phyloP scores from a whole-genome alignment of 208 protist species.

The Crithidia fasciculata region DNA sequence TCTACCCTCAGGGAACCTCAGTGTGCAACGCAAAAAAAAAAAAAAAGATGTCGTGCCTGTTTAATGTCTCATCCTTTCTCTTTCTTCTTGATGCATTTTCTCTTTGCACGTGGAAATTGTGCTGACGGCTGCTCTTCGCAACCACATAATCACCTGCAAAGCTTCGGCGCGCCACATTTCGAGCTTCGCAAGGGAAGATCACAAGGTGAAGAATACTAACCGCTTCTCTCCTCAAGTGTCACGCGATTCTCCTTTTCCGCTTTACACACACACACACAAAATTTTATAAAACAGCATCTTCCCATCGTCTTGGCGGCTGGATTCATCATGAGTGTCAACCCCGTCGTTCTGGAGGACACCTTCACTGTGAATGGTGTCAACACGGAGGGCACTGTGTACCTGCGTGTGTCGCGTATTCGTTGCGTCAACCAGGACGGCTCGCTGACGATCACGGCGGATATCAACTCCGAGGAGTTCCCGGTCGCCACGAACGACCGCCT shows the following conservation, averaged over 20 bases:
- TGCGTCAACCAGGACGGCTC: conserved; percentile 82
- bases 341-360: conserved; percentile 91
- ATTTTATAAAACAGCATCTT: no score
- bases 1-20: no score
- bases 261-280: background rate
- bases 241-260: background rate
- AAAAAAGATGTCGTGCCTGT: no score
- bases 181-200: no score
- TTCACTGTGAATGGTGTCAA: conserved; percentile 87
- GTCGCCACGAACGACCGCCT: conserved; percentile 92
- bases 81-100: background rate
- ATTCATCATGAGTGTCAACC: conserved; percentile 57
- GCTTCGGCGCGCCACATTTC: no score
- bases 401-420: conserved; percentile 84
- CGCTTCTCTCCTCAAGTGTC: no score
- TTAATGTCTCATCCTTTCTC: background rate
- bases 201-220: no score
- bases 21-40: no score
- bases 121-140: no score
- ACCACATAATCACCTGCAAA: no score
- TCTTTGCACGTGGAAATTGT: no score
- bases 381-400: conserved; percentile 80
- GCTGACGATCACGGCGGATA: conserved; percentile 87
- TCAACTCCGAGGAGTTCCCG: conserved; percentile 97
- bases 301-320: background rate